Percentiles rank a stretch among this genome's conserved stretches.
Evolutionary conservation across 352 stramenopile genomes (phyloP).

Genomic region (Stramenopiles sp.): DNA sequence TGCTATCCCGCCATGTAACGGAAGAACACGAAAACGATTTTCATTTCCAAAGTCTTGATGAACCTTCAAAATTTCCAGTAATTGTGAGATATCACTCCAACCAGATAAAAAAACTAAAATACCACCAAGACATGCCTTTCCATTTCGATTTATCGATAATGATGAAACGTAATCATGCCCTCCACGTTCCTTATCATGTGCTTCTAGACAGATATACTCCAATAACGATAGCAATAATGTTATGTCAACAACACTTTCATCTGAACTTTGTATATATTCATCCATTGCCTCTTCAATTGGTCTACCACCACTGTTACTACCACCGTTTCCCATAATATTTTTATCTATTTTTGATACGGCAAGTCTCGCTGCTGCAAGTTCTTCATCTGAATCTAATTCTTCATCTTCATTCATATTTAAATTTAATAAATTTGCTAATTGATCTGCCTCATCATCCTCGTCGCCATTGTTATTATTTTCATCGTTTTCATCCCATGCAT

Average conservation of each 20-base stretch:
- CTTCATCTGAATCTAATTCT: not conserved
- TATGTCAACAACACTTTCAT: not conserved
- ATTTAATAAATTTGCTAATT: not conserved
- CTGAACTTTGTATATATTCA: not conserved
- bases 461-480: not conserved
- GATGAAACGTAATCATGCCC: not conserved
- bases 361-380: not conserved
- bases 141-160: not conserved
- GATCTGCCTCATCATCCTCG: not conserved
- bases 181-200: not conserved
- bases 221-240: not conserved
- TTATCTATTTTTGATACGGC: not conserved
- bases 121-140: slow-evolving; percentile 31
- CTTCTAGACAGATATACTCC: not conserved
- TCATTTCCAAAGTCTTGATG: slow-evolving; percentile 13
- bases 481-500: not conserved
- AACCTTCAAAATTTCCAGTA: not conserved
- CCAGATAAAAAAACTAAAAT: slow-evolving; percentile 88
- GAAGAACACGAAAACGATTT: slow-evolving; percentile 15
- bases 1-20: slow-evolving; percentile 19
- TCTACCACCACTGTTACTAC: not conserved
- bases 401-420: not conserved
- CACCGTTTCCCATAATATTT: not conserved
- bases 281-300: not conserved
- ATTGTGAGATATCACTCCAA: slow-evolving; percentile 62